Conservation (phyloP, 139 green algal genomes). For the Tetradesmus obliquus region DNA sequence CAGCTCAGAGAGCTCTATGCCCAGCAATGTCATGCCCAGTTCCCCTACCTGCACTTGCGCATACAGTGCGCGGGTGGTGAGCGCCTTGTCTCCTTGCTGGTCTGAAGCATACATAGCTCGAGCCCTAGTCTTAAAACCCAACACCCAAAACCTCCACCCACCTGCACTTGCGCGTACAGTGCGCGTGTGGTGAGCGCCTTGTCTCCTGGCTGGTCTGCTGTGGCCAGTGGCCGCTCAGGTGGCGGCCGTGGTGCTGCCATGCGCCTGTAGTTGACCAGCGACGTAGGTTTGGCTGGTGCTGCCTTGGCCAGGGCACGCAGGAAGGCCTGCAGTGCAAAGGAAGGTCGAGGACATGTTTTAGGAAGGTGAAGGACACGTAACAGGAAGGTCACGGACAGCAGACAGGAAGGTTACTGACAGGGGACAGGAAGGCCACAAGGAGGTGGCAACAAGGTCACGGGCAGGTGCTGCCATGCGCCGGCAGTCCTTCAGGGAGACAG, state of each 20-base stretch:
- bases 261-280: conserved; percentile 66
- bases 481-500: too few species aligned
- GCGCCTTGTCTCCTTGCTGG: conserved; percentile 34
- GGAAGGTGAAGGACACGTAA: not conserved
- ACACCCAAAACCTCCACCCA: too few species aligned
- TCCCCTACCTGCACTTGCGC: conserved; percentile 75
- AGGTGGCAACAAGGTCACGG: too few species aligned
- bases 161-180: conserved; percentile 81
- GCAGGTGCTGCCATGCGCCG: too few species aligned
- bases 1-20: too few species aligned
- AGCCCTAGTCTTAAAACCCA: too few species aligned
- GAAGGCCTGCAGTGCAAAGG: conserved; percentile 56
- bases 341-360: not conserved
- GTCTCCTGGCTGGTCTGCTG: not conserved
- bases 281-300: conserved; percentile 54
- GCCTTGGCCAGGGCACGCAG: conserved; percentile 60
- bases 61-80: conserved; percentile 67
- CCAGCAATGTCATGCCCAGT: too few species aligned
- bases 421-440: not conserved
- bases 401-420: not conserved
- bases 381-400: not conserved
- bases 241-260: conserved; percentile 60
- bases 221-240: not conserved
- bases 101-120: too few species aligned
- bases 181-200: conserved; percentile 61